A percentile compares a stretch with the other conserved stretches of the same genome.
Evolutionary conservation across 352 stramenopile species (phyloP).

Genomic region (Aphanomyces stellatus): DNA sequence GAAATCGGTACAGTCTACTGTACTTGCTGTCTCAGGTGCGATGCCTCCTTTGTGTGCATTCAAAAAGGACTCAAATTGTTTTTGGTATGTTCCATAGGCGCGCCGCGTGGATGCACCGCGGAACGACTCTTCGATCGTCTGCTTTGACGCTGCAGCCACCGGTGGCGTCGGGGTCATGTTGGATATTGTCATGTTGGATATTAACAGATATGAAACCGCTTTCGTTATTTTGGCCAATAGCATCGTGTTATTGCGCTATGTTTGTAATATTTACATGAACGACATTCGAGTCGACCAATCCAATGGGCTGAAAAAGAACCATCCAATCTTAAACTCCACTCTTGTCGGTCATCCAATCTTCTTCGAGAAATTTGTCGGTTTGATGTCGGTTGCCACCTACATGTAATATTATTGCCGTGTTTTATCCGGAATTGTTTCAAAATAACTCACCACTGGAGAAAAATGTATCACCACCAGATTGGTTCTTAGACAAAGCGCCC

Average conservation of each 20-base stretch:
- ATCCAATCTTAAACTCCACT: too few relatives aligned
- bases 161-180: neutral
- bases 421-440: too few relatives aligned
- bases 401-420: too few relatives aligned
- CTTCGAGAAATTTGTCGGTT: neutral
- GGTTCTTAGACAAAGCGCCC: too few relatives aligned
- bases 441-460: too few relatives aligned
- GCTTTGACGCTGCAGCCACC: neutral
- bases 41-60: neutral
- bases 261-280: neutral
- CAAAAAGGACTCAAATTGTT: neutral
- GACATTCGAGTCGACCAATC: too few relatives aligned
- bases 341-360: too few relatives aligned
- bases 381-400: neutral
- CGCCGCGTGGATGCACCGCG: neutral
- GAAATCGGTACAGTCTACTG: constrained; percentile 3
- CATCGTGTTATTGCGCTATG: neutral
- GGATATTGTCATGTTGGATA: neutral
- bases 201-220: neutral
- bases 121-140: constrained; percentile 7
- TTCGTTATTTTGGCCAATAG: neutral
- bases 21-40: neutral
- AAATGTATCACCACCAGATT: too few relatives aligned
- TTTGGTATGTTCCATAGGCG: neutral
- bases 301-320: too few relatives aligned